These are phyloP conservation scores for Epichloe sp. DNA, from an alignment of 2,329 filamentous ascomycete genomes.

Conservation along the genomic window DNA sequence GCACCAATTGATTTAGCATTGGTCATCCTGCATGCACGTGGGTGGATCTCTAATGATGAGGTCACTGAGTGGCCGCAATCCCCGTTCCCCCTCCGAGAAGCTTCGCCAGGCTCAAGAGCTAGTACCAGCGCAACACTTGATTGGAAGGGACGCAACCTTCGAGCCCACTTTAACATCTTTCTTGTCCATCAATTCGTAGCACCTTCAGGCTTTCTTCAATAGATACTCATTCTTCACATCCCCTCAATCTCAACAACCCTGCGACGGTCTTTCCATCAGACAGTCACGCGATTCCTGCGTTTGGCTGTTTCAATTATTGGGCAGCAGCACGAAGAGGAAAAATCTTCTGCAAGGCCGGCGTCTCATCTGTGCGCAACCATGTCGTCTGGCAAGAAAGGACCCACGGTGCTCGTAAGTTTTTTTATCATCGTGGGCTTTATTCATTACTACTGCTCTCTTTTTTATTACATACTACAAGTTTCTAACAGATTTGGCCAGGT, in stretches of 20 bases:
- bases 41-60: neutral
- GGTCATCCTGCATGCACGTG: neutral
- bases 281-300: neutral
- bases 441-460: neutral
- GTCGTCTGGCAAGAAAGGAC: conserved; percentile 39
- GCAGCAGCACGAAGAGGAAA: neutral
- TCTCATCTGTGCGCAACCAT: conserved; percentile 14
- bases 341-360: neutral
- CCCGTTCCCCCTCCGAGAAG: too few relatives aligned
- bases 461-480: neutral
- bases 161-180: neutral
- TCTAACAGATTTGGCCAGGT: conserved; percentile 16
- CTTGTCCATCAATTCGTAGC: neutral
- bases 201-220: neutral
- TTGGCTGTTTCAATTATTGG: neutral
- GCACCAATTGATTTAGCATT: too few relatives aligned
- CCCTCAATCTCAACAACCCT: neutral
- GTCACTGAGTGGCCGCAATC: neutral
- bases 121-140: neutral
- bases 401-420: conserved; percentile 44
- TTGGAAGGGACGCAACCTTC: neutral
- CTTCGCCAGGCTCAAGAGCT: too few relatives aligned
- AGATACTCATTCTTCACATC: neutral
- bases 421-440: neutral
- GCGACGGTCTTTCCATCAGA: neutral